phyloP scores from a whole-genome alignment of 2,329 filamentous ascomycete genomes.

The Alternaria angustiovoidea region DNA sequence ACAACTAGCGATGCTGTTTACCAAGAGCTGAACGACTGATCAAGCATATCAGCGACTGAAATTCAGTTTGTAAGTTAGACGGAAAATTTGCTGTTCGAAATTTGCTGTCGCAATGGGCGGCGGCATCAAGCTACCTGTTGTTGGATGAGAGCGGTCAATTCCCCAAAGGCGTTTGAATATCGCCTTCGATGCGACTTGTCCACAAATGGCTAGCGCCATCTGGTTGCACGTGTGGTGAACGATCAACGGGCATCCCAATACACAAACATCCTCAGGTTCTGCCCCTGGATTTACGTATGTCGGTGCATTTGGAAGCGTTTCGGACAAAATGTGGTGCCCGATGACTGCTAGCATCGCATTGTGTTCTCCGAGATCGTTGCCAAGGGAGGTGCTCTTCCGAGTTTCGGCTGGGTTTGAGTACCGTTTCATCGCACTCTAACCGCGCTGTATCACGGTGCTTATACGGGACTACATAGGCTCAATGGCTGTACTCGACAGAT shows the following conservation, averaged over 20 bases:
- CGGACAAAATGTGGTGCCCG: not conserved
- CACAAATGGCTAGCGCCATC: slow-evolving; percentile 8
- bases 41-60: not conserved
- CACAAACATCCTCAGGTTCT: not conserved
- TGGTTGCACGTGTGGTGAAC: not conserved
- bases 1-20: not conserved
- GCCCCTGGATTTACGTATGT: slow-evolving; percentile 3
- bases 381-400: slow-evolving; percentile 9
- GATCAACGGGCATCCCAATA: not conserved
- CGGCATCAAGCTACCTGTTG: not conserved
- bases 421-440: slow-evolving; percentile 32
- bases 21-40: not conserved
- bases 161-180: not conserved
- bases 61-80: too few relatives aligned
- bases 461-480: not conserved
- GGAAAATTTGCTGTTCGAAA: too few relatives aligned
- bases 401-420: slow-evolving; percentile 41
- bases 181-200: not conserved
- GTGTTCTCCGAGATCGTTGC: slow-evolving; percentile 4
- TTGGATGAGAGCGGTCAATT: not conserved
- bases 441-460: slow-evolving; percentile 4
- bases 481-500: not conserved
- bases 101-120: not conserved
- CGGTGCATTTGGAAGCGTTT: not conserved
- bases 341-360: slow-evolving; percentile 4